Conservation (phyloP, 306 rosid species). For the Casuarina cunninghamiana region DNA sequence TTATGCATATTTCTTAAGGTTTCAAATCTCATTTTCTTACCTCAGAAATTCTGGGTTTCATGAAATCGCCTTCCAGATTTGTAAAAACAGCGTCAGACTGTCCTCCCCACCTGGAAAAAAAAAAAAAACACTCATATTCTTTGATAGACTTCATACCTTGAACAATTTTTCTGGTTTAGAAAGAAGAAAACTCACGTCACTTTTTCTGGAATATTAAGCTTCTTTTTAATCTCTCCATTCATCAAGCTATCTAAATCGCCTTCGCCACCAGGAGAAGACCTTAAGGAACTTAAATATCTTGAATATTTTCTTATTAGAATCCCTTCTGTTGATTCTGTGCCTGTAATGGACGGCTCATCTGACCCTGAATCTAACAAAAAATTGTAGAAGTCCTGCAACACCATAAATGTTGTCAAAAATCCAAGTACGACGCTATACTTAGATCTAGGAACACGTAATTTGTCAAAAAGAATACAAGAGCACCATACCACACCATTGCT, state of each 20-base stretch:
- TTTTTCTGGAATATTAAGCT: slow-evolving; percentile 68
- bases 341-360: slow-evolving; percentile 34
- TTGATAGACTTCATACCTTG: background rate
- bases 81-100: slow-evolving; percentile 45
- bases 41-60: slow-evolving; percentile 88
- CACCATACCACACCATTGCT: slow-evolving; percentile 69
- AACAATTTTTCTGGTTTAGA: background rate
- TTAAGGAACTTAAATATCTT: slow-evolving; percentile 49
- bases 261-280: slow-evolving; percentile 44
- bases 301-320: slow-evolving; percentile 43
- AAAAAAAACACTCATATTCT: background rate
- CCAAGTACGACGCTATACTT: background rate
- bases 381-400: slow-evolving; percentile 74
- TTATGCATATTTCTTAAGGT: background rate
- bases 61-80: slow-evolving; percentile 57
- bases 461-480: background rate
- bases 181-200: slow-evolving; percentile 50
- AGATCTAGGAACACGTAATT: background rate
- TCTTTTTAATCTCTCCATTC: slow-evolving; percentile 72
- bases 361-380: slow-evolving; percentile 52
- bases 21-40: slow-evolving; percentile 31
- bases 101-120: slow-evolving; percentile 67
- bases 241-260: slow-evolving; percentile 45
- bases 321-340: slow-evolving; percentile 29
- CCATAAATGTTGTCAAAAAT: background rate